These are phyloP conservation scores for Petasospora fabianii DNA, from an alignment of 1,139 yeast genomes.

Conservation along the genomic window DNA sequence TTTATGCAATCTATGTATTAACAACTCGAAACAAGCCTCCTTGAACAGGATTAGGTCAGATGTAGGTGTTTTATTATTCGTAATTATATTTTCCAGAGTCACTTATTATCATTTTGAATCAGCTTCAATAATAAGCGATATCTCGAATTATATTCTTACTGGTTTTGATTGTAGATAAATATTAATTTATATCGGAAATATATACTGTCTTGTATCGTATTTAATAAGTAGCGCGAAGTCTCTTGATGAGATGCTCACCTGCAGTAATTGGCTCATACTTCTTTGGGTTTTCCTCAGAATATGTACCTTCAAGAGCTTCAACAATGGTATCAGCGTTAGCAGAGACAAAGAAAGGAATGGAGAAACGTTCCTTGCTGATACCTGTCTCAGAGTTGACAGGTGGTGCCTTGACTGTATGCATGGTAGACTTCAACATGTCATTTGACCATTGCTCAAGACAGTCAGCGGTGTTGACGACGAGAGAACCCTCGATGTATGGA, in stretches of 20 bases:
- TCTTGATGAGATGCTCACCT: slow-evolving; percentile 13
- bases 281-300: slow-evolving; percentile 26
- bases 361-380: slow-evolving; percentile 19
- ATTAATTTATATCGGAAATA: too few species aligned
- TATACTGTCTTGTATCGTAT: too few species aligned
- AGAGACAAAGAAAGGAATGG: slow-evolving; percentile 26
- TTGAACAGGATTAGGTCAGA: too few species aligned
- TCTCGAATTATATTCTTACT: too few species aligned
- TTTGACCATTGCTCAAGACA: slow-evolving; percentile 26
- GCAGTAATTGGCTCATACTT: slow-evolving; percentile 31
- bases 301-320: slow-evolving; percentile 28
- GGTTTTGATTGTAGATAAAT: too few species aligned
- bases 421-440: slow-evolving; percentile 22
- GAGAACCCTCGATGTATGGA: slow-evolving; percentile 21
- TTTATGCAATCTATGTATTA: too few species aligned
- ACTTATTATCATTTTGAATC: too few species aligned
- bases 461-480: slow-evolving; percentile 25
- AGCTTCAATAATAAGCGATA: too few species aligned
- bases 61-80: too few species aligned
- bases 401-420: slow-evolving; percentile 26
- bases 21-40: too few species aligned
- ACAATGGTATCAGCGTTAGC: slow-evolving; percentile 19
- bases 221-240: slow-evolving; percentile 8
- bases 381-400: slow-evolving; percentile 19
- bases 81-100: too few species aligned